Evolutionary conservation across 805 yeast species (phyloP), one percentile per base, ranked within the genome.

Genomic region (Huiozyma sinensis): DNA sequence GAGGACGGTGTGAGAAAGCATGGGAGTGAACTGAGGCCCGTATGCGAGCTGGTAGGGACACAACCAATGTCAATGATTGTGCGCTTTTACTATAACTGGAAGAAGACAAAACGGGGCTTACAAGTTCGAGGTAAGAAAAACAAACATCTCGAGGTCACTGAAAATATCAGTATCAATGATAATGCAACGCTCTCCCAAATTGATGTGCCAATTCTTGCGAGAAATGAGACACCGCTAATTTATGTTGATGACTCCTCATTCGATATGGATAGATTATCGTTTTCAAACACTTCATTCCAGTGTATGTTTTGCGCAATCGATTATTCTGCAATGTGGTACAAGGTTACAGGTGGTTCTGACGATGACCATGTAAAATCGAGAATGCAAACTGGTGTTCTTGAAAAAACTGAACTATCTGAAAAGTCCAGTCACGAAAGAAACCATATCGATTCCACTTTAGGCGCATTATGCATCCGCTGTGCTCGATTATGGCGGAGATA

Each of bases 401-500:
- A 53, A 29, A 50, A 49, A 30, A 43, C 50, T 7, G 53, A 47
- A 36, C 44, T 46, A 6, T 42, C 54, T 17, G 51, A 40, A 24
- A 48, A 42, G 28, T 17, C 39, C 7, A 49, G 42, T 24, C 47
- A 40, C 27, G 12, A 36, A 6, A 11, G n/a, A 6, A 28, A 47
- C 5, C 34, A 31, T 62, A 44, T 43, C 33, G 12, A 45, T 9
- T 31, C 43, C 6, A 31, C 52, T 0, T 64, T 77, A 1, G 62
- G 69, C 11, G 96, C 88, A 0, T 65, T 90, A 10, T 90, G 98
- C 60, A 64, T 73, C 29, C 69, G 97, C 43, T 90, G 98, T 67
- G 95, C 96, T 0, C 72, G 83, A 46, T 57, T 92, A 29, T 90
- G 97, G 97, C 72, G 95, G 60, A 67, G 94, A 35, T 90, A 90